phyloP scores from a whole-genome alignment of 1,284 basidiomycete genomes.

The Apiotrichum akiyoshidainum region DNA sequence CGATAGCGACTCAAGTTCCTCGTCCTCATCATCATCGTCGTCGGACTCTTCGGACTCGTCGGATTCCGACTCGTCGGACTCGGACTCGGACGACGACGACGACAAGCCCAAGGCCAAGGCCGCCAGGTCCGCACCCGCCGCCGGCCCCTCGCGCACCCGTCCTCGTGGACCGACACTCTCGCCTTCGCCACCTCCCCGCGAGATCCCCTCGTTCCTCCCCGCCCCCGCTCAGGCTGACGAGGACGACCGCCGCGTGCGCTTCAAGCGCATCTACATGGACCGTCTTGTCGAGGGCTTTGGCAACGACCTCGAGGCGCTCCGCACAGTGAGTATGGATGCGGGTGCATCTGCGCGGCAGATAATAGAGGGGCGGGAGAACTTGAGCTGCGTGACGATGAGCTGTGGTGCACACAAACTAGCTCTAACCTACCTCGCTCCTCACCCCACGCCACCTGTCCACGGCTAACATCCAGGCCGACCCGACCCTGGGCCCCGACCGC shows the following conservation, averaged over 20 bases:
- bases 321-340: slow-evolving; percentile 34
- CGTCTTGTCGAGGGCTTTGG: slow-evolving; percentile 49
- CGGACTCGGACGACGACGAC: slow-evolving; percentile 30
- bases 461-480: slow-evolving; percentile 29
- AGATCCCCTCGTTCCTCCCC: slow-evolving; percentile 22
- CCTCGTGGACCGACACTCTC: slow-evolving; percentile 21
- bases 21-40: slow-evolving; percentile 26
- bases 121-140: slow-evolving; percentile 5
- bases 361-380: not conserved
- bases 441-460: not conserved
- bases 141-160: slow-evolving; percentile 1
- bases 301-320: slow-evolving; percentile 44
- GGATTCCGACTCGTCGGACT: slow-evolving; percentile 28
- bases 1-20: not conserved
- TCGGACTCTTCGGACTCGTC: slow-evolving; percentile 13
- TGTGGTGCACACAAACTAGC: not conserved
- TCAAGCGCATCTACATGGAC: slow-evolving; percentile 50
- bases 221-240: slow-evolving; percentile 20
- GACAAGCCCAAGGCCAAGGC: slow-evolving; percentile 14
- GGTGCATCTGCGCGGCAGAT: not conserved
- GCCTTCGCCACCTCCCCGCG: slow-evolving; percentile 22
- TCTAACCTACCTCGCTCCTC: not conserved
- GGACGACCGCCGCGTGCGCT: slow-evolving; percentile 37
- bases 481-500: slow-evolving; percentile 38
- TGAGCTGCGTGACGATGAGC: not conserved